These are phyloP conservation scores for Ganoderma leucocontextum DNA, from an alignment of 1,284 basidiomycete genomes.

Conservation along the genomic window DNA sequence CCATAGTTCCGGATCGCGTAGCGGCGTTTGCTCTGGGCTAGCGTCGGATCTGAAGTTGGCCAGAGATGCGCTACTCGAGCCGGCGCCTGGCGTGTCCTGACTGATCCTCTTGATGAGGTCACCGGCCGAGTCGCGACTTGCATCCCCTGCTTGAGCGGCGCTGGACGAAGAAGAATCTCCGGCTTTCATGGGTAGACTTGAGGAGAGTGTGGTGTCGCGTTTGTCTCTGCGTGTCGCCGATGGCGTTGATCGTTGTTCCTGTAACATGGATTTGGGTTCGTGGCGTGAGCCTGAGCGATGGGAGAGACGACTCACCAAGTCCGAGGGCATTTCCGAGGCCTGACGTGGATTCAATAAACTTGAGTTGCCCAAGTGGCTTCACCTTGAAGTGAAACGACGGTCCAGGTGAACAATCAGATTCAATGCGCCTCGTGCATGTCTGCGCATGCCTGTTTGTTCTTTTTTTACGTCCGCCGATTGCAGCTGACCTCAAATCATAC, in stretches of 20 bases:
- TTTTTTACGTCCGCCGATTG: not conserved
- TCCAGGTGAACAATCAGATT: not conserved
- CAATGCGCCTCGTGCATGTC: not conserved
- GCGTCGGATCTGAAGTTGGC: not conserved
- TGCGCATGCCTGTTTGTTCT: not conserved
- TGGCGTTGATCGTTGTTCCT: not conserved
- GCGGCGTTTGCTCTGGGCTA: not conserved
- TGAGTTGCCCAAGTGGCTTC: not conserved
- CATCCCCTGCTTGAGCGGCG: not conserved
- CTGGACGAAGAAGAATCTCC: not conserved
- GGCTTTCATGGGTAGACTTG: not conserved
- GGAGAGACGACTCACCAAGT: not conserved
- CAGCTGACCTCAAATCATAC: not conserved
- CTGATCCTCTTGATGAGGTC: not conserved
- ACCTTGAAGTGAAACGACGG: not conserved
- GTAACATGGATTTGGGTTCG: not conserved
- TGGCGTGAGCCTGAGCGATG: not conserved
- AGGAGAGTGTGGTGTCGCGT: not conserved
- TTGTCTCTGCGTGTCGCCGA: not conserved
- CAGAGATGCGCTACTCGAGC: not conserved
- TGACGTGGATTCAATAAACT: not conserved
- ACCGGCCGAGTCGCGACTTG: not conserved
- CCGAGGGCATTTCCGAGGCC: not conserved
- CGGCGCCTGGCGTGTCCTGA: not conserved
- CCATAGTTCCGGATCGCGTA: slow-evolving; percentile 31